These are phyloP conservation scores for Colletotrichum eleusines DNA, from an alignment of 2,329 filamentous ascomycete genomes.

Conservation along the genomic window DNA sequence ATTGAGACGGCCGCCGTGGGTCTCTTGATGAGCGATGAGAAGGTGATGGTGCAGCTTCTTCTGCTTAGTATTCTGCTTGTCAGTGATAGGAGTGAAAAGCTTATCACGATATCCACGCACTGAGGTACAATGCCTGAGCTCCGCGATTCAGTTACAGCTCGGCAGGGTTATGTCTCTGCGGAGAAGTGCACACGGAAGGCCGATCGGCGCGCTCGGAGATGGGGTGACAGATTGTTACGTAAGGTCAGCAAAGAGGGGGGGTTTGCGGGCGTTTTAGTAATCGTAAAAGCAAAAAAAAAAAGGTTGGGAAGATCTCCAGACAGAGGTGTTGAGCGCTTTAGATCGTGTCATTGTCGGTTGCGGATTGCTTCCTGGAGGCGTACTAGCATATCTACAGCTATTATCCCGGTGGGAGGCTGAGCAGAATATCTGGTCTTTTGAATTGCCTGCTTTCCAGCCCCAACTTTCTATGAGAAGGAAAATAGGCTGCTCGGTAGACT, in stretches of 20 bases:
- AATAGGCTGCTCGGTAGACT: neutral
- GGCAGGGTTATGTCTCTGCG: neutral
- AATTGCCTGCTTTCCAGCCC: neutral
- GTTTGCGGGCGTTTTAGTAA: constrained; percentile 10
- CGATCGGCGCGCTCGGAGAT: constrained; percentile 10
- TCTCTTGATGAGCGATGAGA: constrained; percentile 10
- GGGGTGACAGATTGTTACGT: constrained; percentile 7
- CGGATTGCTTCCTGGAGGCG: neutral
- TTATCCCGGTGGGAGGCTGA: neutral
- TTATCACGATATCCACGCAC: neutral
- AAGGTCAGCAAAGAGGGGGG: neutral
- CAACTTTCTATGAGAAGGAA: neutral
- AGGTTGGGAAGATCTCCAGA: neutral
- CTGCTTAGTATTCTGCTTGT: neutral
- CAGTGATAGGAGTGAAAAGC: no score
- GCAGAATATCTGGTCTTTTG: neutral
- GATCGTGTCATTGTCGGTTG: neutral
- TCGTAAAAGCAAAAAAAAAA: neutral
- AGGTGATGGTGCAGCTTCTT: neutral
- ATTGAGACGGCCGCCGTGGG: neutral
- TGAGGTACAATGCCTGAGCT: neutral
- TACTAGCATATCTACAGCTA: neutral
- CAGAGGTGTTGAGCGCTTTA: neutral
- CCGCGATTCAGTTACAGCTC: neutral
- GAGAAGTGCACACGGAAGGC: neutral